Evolutionary conservation across 1,284 basidiomycete species (phyloP).

Genomic region (Leccinum olivaceoglutinosum): DNA sequence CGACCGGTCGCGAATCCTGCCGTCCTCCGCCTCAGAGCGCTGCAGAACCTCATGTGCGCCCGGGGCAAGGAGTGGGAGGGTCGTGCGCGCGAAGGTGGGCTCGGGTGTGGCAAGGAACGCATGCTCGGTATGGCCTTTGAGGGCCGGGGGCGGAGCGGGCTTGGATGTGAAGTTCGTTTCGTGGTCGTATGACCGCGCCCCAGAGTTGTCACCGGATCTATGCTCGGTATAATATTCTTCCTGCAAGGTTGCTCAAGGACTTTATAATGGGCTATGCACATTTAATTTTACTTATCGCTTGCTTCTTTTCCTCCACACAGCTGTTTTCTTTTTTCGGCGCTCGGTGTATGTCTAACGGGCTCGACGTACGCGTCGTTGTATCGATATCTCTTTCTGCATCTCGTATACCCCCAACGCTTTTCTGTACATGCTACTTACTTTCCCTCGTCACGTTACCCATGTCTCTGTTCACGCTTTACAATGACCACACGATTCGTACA

Average conservation of each 20-base stretch:
- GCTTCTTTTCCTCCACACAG: not conserved
- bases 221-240: conserved; percentile 8
- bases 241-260: conserved; percentile 8
- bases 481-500: not conserved
- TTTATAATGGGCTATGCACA: conserved; percentile 28
- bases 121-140: conserved; percentile 54
- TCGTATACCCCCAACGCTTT: conserved; percentile 17
- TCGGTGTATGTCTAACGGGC: conserved; percentile 12
- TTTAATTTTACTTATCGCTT: conserved; percentile 30
- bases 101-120: conserved; percentile 52
- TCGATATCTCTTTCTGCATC: conserved; percentile 17
- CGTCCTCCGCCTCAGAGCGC: conserved; percentile 49
- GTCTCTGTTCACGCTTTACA: not conserved
- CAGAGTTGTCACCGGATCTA: conserved; percentile 1
- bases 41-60: conserved; percentile 45
- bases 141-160: conserved; percentile 47
- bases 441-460: not conserved
- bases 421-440: conserved; percentile 1
- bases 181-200: conserved; percentile 23
- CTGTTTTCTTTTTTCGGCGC: not conserved
- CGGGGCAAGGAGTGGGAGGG: conserved; percentile 43
- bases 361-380: conserved; percentile 16
- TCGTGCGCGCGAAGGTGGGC: conserved; percentile 37
- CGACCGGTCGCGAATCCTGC: conserved; percentile 57
- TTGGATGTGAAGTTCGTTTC: conserved; percentile 37